Base-by-base conservation (phyloP, 2,329 filamentous ascomycete genomes). In the Aspergillus sojae region DNA sequence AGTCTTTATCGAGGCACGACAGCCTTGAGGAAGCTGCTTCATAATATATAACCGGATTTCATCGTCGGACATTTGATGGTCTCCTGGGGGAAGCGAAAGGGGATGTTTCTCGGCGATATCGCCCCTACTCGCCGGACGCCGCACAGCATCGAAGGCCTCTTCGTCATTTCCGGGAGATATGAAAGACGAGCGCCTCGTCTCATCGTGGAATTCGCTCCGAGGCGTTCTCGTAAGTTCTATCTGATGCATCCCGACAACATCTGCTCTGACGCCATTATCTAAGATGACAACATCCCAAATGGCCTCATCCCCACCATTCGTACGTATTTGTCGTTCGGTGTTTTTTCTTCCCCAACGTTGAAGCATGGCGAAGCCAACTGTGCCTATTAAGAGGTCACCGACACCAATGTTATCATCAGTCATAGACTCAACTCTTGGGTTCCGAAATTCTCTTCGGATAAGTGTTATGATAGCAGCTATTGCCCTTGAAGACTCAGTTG, bases 141-240 rank as follows among this genome's bases (percentile, higher is more conserved):
- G 77, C 21, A 81, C 65, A 11, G 78, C 77, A 65, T 78, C 75
- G 56, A 82, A 79, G 5, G 65, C 60, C 28, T 76, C 75, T 50
- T 81, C 75, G 12, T 74, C 73, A 14, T 71, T 72, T 5, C 74
- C 74, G 6, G 79, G 74, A 52, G 76, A 74, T 56, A 80, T 68
- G 58, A 82, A 82, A 11, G 82, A 83, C 86, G 88, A 65, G 78
- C 83, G 72, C 80, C 86, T 56, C 86, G 82, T 52, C 77, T 80
- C 48, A 73, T 75, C 68, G 19, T 80, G 77, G 2, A 81, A 71
- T 28, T 82, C 81, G 39, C 85, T 82, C 11, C 82, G 77, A 3
- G 79, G 79, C 50, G 65, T 60, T 28, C 68, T 65, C 7, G 68
- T 55, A 57, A 74, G 76, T 50, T 73, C 73, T 46, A 77, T 72